These are phyloP conservation scores for Xylaria sp. DNA, from an alignment of 2,329 filamentous ascomycete species.

Conservation along the genomic window DNA sequence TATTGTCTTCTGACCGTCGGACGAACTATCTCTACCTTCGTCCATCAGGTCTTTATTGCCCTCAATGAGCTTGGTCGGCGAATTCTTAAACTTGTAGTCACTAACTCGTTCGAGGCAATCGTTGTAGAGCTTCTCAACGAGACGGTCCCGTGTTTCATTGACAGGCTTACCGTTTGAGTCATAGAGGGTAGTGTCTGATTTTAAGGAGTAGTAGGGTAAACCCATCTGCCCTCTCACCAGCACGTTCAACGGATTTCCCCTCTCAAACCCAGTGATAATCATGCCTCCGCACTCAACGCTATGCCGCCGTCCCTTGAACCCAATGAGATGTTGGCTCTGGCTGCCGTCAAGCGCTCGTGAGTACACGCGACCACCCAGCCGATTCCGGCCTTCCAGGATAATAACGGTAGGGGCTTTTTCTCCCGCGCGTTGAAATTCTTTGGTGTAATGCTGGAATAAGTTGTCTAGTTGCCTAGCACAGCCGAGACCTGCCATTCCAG, in stretches of 20 bases:
- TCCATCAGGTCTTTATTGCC: constrained; percentile 83
- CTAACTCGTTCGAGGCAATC: constrained; percentile 91
- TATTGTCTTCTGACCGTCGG: constrained; percentile 72
- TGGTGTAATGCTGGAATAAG: constrained; percentile 79
- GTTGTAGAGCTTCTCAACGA: constrained; percentile 92
- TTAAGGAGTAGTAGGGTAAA: constrained; percentile 81
- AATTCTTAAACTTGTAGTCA: constrained; percentile 80
- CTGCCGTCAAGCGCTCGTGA: constrained; percentile 71
- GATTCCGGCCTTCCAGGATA: constrained; percentile 81
- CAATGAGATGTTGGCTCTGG: constrained; percentile 53
- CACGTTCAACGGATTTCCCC: constrained; percentile 90
- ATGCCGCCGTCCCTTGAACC: constrained; percentile 62
- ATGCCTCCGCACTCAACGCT: constrained; percentile 98
- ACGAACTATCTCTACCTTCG: constrained; percentile 75
- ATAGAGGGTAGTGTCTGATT: constrained; percentile 83
- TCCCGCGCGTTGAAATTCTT: constrained; percentile 64
- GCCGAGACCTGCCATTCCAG: constrained; percentile 90
- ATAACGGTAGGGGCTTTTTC: constrained; percentile 75
- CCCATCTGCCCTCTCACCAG: constrained; percentile 89
- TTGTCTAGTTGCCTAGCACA: constrained; percentile 89
- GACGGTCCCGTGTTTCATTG: constrained; percentile 74
- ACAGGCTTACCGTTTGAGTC: constrained; percentile 80
- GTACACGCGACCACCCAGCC: constrained; percentile 91
- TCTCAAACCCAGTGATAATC: constrained; percentile 96
- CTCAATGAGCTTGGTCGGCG: constrained; percentile 71